Evolutionary conservation across 2,329 filamentous ascomycete species (phyloP).

Genomic region (Fusarium chlamydosporum): DNA sequence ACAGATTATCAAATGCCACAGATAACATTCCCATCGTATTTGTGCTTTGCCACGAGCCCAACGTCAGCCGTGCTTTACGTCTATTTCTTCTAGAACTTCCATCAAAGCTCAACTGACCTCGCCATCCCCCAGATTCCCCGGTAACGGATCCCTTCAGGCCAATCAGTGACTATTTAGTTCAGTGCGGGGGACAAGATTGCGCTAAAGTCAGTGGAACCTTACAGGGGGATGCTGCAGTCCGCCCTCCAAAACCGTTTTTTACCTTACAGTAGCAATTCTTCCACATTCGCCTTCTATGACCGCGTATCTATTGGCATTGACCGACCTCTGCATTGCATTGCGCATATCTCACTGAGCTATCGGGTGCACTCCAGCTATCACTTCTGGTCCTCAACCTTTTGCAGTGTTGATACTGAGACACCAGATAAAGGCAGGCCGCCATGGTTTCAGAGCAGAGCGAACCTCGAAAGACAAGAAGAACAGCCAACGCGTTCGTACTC

Average conservation of each 20-base stretch:
- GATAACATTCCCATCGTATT: not conserved
- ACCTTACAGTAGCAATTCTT: conserved; percentile 12
- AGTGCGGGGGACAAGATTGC: conserved; percentile 15
- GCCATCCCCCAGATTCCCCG: conserved; percentile 21
- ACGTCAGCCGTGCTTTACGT: not conserved
- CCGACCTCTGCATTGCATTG: not conserved
- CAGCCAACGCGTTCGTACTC: conserved; percentile 48
- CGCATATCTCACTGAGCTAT: not conserved
- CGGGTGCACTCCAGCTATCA: too few relatives aligned
- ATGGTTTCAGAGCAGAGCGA: conserved; percentile 37
- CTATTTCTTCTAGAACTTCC: not conserved
- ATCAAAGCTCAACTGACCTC: not conserved
- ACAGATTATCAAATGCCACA: not conserved
- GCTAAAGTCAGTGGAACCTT: not conserved
- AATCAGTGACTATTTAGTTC: conserved; percentile 12
- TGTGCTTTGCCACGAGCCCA: too few relatives aligned
- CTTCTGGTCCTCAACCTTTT: too few relatives aligned
- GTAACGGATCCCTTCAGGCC: conserved; percentile 30
- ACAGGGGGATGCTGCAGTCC: conserved; percentile 25
- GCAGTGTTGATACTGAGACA: not conserved
- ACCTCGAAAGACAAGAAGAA: conserved; percentile 46
- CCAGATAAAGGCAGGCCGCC: not conserved
- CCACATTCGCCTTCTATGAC: conserved; percentile 7
- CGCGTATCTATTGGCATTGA: conserved; percentile 8
- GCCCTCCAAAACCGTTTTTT: conserved; percentile 9